Conservation (phyloP, 805 yeast species). For the Candida lessepsii region DNA sequence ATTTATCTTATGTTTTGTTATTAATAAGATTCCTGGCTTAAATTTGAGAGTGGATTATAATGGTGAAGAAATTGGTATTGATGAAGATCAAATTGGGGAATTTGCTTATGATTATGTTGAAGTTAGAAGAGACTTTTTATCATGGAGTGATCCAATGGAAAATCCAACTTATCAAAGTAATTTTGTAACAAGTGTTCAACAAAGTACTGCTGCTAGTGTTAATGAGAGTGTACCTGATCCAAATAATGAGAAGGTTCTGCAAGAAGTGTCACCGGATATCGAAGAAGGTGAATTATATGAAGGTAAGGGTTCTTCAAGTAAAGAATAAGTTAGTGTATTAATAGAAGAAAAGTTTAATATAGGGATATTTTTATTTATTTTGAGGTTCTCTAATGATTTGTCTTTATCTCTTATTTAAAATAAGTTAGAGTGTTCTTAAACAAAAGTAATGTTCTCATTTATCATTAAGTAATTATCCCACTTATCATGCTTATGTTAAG, state of each 20-base stretch:
- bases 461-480: no score
- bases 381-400: no score
- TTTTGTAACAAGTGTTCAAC: slow-evolving; percentile 4
- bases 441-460: no score
- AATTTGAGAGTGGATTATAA: slow-evolving; percentile 77
- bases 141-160: slow-evolving; percentile 39
- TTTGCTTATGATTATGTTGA: slow-evolving; percentile 99
- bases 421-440: no score
- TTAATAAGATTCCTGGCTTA: slow-evolving; percentile 79
- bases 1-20: slow-evolving; percentile 66
- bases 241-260: slow-evolving; percentile 2
- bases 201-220: slow-evolving; percentile 4
- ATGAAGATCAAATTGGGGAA: slow-evolving; percentile 96
- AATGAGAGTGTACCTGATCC: background rate
- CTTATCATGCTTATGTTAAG: no score
- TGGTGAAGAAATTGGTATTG: slow-evolving; percentile 87
- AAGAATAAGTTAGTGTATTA: background rate
- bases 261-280: slow-evolving; percentile 2
- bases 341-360: background rate
- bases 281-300: slow-evolving; percentile 6
- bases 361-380: no score
- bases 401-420: no score
- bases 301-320: slow-evolving; percentile 2
- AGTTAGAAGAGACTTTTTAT: slow-evolving; percentile 86
- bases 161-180: slow-evolving; percentile 6